These are phyloP conservation scores for Macadamia integrifolia DNA, from an alignment of 164 flowering plant species.

Conservation along the genomic window DNA sequence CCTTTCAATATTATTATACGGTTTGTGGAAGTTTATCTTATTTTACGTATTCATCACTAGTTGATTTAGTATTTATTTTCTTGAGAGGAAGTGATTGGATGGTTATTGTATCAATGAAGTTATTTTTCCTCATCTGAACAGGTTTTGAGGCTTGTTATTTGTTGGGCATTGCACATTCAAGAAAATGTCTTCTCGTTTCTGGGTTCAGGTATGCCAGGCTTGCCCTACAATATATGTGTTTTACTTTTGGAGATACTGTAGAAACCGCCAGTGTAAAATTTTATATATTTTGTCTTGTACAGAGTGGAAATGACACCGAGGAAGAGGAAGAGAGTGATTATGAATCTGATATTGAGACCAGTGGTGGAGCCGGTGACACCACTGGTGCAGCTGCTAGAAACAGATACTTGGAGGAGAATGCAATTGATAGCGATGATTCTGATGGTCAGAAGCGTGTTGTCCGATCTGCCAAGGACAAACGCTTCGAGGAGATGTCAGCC, in stretches of 20 bases:
- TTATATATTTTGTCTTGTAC: conserved; percentile 2
- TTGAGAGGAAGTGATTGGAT: no score
- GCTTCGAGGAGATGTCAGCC: conserved; percentile 66
- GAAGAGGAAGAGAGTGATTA: conserved; percentile 43
- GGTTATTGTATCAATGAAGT: no score
- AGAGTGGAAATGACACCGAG: conserved; percentile 58
- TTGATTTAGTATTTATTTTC: no score
- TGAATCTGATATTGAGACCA: conserved; percentile 26
- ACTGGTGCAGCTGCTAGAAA: conserved; percentile 26
- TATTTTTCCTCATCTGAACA: no score
- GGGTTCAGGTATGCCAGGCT: conserved; percentile 29
- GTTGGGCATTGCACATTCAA: not conserved
- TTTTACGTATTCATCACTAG: no score
- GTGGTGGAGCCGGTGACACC: conserved; percentile 20
- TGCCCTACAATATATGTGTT: not conserved
- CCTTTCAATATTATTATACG: no score
- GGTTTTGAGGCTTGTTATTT: not conserved
- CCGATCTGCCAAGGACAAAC: conserved; percentile 75
- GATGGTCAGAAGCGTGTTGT: conserved; percentile 64
- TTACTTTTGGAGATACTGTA: no score
- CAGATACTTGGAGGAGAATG: conserved; percentile 38
- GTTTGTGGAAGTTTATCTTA: no score
- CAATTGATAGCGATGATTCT: conserved; percentile 62
- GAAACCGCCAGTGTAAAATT: not conserved
- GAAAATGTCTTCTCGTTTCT: conserved; percentile 39